These are phyloP conservation scores for Penicillium mononematosum DNA, from an alignment of 495 filamentous ascomycete species.

Conservation along the genomic window DNA sequence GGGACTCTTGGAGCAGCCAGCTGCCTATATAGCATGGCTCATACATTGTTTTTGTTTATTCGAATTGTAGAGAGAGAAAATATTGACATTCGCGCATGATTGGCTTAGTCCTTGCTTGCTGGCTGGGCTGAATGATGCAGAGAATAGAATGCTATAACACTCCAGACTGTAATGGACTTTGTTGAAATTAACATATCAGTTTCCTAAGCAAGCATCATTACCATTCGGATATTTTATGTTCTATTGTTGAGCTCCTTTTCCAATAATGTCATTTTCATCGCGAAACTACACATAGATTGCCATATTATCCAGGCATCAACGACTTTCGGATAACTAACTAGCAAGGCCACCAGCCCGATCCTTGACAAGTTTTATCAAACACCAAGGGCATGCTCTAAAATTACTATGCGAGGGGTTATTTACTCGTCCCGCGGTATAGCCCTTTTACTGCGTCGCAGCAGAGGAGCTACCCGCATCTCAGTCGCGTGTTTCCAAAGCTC, in stretches of 20 bases:
- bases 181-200: not conserved
- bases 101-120: not conserved
- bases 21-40: not conserved
- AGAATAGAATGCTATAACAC: not conserved
- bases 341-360: constrained; percentile 47
- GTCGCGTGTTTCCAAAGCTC: not conserved
- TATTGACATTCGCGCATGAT: not conserved
- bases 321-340: not conserved
- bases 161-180: not conserved
- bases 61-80: not conserved
- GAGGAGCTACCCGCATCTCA: not conserved
- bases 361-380: constrained; percentile 23
- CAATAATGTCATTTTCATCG: too few species aligned
- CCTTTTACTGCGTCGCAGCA: not conserved
- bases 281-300: not conserved
- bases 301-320: constrained; percentile 6
- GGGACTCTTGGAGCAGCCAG: constrained; percentile 18
- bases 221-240: not conserved
- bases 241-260: not conserved
- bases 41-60: not conserved
- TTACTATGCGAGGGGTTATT: constrained; percentile 18
- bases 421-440: not conserved
- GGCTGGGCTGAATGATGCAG: not conserved
- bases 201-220: not conserved
- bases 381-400: not conserved